Conservation (phyloP, 2,329 filamentous ascomycete genomes). For the Cytospora chrysosperma region DNA sequence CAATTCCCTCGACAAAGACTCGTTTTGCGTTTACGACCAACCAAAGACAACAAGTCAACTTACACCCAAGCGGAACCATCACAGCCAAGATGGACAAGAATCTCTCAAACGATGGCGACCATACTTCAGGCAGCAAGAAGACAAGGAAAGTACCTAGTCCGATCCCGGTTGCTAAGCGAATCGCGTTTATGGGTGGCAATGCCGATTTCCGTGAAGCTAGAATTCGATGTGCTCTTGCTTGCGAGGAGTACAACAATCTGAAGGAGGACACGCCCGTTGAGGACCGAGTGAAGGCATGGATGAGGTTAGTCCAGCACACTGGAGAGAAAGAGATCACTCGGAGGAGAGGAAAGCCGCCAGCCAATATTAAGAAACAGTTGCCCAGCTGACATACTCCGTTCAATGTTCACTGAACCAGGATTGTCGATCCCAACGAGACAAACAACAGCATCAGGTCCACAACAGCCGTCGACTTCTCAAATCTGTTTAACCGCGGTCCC, state of each 20-base stretch:
- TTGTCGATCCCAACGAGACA: constrained; percentile 30
- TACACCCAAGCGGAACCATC: too few relatives aligned
- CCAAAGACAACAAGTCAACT: not conserved
- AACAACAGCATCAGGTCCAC: constrained; percentile 23
- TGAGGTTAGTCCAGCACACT: constrained; percentile 27
- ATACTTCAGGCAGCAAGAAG: not conserved
- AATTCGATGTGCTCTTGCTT: constrained; percentile 31
- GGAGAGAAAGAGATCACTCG: not conserved
- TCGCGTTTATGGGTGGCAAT: constrained; percentile 33
- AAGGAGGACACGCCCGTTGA: constrained; percentile 32
- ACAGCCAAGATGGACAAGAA: not conserved
- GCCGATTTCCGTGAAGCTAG: constrained; percentile 32
- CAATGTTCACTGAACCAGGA: constrained; percentile 26
- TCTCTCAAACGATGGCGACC: not conserved
- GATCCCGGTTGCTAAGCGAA: not conserved
- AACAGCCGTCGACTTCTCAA: constrained; percentile 30
- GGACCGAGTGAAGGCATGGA: constrained; percentile 29
- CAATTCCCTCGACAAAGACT: not conserved
- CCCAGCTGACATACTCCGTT: not conserved
- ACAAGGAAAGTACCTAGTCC: not conserved
- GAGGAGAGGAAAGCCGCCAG: not conserved
- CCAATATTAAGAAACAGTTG: not conserved
- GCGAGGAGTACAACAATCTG: constrained; percentile 32
- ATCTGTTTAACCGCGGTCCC: not conserved
- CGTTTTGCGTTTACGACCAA: too few relatives aligned